A percentile compares a stretch with the other conserved stretches of the same genome.
Conservation (phyloP, 352 stramenopile genomes). For the Stramenopiles sp. region DNA sequence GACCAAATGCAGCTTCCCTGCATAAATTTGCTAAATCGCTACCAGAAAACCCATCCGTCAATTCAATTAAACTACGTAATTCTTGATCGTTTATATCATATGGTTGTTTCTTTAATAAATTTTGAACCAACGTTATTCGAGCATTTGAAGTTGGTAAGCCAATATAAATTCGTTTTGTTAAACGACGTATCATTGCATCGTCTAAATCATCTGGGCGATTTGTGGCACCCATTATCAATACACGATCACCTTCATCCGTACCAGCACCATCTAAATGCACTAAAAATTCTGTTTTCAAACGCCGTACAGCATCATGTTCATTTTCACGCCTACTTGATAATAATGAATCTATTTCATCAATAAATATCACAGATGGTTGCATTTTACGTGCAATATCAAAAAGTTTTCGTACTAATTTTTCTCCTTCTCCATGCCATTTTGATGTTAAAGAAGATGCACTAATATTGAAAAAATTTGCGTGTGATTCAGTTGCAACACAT, state of each 20-base stretch:
- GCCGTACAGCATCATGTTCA: conserved; percentile 86
- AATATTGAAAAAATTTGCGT: conserved; percentile 7
- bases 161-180: conserved; percentile 94
- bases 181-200: conserved; percentile 80
- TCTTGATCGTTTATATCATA: background rate
- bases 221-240: conserved; percentile 68
- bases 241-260: conserved; percentile 63
- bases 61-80: background rate
- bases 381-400: conserved; percentile 67
- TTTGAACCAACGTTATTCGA: conserved; percentile 25
- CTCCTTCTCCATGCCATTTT: conserved; percentile 60
- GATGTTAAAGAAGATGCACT: conserved; percentile 2
- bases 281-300: conserved; percentile 97
- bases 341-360: conserved; percentile 98
- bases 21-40: background rate
- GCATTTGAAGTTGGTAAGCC: conserved; percentile 66
- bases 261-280: conserved; percentile 86
- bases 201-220: conserved; percentile 93
- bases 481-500: background rate
- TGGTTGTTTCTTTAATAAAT: background rate
- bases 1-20: background rate
- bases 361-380: conserved; percentile 90
- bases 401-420: conserved; percentile 88
- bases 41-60: background rate
- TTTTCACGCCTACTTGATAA: conserved; percentile 82